Base-by-base conservation (phyloP, 2,329 filamentous ascomycete genomes). In the Colletotrichum euphorbiae region DNA sequence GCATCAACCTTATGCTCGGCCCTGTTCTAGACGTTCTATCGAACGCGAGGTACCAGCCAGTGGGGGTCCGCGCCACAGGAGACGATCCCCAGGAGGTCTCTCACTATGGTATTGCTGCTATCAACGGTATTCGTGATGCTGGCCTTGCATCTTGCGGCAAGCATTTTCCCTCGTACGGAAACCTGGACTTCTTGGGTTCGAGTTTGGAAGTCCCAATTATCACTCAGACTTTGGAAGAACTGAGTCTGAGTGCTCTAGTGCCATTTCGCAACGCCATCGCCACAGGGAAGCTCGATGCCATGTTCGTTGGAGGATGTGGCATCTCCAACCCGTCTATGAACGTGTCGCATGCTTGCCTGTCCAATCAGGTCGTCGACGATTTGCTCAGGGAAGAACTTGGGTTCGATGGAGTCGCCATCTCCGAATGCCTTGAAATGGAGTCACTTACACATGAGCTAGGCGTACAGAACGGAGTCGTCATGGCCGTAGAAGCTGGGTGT, bases 11-110 rank as follows among this genome's bases (percentile, higher is more conserved):
- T 82, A 97, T 98, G 75, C 89, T 99, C 66, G 95, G 95, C 0
- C 96, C 96, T 0, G 94, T 97, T 45, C 82, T 99, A 5, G 96
- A 99, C 79, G 95, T 98, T 4, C 84, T 98, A 65, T 98, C 93
- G 56, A 98, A 98, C 79, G 93, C 93, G 55, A 89, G 93, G 46
- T 96, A 95, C 76, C 94, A 98, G 76, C 94, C 93, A 1, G 82
- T 98, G 5, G 94, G 95, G 7, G 95, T 98, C 6, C 89, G 96
- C 65, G 94, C 95, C 38, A 92, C 91, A 17, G 93, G 95, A 5
- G 96, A 98, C 75, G 94, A 99, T 73, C 94, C 96, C 1, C 94
- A 97, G 74, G 93, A 98, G 80, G 95, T 97, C 1, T 97, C 94
- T 0, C 91, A 94, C 67, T 98, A 95, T 80, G 93, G 93, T 55